Percentiles rank a stretch among this genome's conserved stretches.
These are phyloP conservation scores for Xylaria longipes DNA, from an alignment of 495 filamentous ascomycete species.

Conservation along the genomic window DNA sequence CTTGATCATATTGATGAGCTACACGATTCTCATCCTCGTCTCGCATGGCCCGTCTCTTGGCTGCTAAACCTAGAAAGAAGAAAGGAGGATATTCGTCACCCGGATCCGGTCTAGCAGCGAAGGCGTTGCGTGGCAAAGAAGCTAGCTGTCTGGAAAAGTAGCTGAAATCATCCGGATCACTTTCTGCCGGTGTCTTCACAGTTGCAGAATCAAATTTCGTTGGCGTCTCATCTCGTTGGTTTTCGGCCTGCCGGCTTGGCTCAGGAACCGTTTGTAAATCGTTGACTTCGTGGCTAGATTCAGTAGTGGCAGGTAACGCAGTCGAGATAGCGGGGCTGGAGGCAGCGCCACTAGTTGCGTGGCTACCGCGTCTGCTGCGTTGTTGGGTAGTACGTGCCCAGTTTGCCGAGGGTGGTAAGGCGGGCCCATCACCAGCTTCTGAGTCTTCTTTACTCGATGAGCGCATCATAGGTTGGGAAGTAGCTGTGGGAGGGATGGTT, in stretches of 20 bases:
- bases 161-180: slow-evolving; percentile 30
- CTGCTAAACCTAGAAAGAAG: slow-evolving; percentile 79
- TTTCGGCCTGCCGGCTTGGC: slow-evolving; percentile 35
- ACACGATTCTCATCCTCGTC: slow-evolving; percentile 69
- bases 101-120: slow-evolving; percentile 29
- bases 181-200: background rate
- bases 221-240: slow-evolving; percentile 32
- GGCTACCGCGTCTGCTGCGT: slow-evolving; percentile 73
- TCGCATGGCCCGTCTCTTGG: slow-evolving; percentile 73
- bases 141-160: slow-evolving; percentile 44
- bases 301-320: slow-evolving; percentile 61
- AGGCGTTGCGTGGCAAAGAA: slow-evolving; percentile 39
- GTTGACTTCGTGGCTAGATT: slow-evolving; percentile 44
- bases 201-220: slow-evolving; percentile 8
- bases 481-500: slow-evolving; percentile 56
- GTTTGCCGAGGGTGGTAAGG: slow-evolving; percentile 87
- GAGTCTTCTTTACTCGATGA: slow-evolving; percentile 79
- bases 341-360: slow-evolving; percentile 76
- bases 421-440: slow-evolving; percentile 75
- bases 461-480: slow-evolving; percentile 74
- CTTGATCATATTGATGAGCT: slow-evolving; percentile 63
- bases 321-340: slow-evolving; percentile 79
- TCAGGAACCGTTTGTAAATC: slow-evolving; percentile 39
- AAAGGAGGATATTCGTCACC: slow-evolving; percentile 69
- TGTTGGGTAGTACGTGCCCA: slow-evolving; percentile 86